Conservation (phyloP, 345 rosid species). For the Gossypium sturtianum region DNA sequence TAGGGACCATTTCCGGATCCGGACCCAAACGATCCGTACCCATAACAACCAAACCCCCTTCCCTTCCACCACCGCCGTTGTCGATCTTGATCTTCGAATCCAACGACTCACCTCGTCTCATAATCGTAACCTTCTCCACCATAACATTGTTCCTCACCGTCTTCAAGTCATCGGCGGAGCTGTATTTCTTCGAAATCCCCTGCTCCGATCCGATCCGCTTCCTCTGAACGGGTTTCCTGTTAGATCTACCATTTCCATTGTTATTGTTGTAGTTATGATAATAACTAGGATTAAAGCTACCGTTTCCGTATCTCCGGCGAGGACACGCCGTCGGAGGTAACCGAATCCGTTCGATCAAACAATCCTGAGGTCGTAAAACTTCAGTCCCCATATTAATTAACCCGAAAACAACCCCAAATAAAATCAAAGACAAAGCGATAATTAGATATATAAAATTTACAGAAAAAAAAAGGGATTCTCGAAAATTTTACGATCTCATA, state of each 20-base stretch:
- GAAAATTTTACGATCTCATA: background rate
- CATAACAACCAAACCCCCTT: slow-evolving; percentile 18
- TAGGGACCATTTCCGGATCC: slow-evolving; percentile 23
- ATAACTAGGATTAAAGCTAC: slow-evolving; percentile 18
- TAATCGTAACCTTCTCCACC: slow-evolving; percentile 34
- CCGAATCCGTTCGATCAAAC: slow-evolving; percentile 42
- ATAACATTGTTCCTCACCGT: slow-evolving; percentile 14
- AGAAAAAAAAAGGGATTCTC: background rate
- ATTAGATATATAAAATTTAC: background rate
- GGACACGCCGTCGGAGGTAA: slow-evolving; percentile 36
- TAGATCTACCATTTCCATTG: slow-evolving; percentile 21
- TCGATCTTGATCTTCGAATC: slow-evolving; percentile 32
- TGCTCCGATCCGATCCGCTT: slow-evolving; percentile 26
- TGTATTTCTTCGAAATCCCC: slow-evolving; percentile 23
- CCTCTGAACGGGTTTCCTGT: slow-evolving; percentile 40
- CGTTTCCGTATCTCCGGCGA: slow-evolving; percentile 41
- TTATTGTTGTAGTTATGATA: background rate
- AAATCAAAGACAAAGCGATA: background rate
- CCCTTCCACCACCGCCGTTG: slow-evolving; percentile 7
- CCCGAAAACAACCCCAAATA: background rate
- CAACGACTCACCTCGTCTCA: slow-evolving; percentile 56
- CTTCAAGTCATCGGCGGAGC: slow-evolving; percentile 34
- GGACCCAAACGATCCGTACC: slow-evolving; percentile 28
- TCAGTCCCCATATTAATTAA: slow-evolving; percentile 64
- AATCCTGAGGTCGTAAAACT: slow-evolving; percentile 66